These are phyloP conservation scores for Epichloe sp. DNA, from an alignment of 2,329 filamentous ascomycete genomes.

Conservation along the genomic window DNA sequence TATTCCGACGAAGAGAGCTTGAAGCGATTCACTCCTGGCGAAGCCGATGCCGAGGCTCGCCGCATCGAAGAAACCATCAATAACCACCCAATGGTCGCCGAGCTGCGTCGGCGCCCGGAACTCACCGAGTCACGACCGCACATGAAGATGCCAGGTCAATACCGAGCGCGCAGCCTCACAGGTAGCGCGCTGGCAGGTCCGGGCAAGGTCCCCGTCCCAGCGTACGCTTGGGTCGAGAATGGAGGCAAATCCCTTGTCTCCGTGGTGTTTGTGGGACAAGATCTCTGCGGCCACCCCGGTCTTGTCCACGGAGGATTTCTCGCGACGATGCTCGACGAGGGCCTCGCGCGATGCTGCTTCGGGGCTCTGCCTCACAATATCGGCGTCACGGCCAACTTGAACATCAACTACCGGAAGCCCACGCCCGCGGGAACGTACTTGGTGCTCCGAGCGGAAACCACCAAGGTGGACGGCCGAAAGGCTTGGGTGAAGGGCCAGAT, in stretches of 20 bases:
- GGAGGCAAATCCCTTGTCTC: constrained; percentile 56
- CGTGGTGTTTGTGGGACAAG: constrained; percentile 63
- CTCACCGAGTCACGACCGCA: constrained; percentile 73
- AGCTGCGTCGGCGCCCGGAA: constrained; percentile 51
- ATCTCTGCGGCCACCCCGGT: constrained; percentile 79
- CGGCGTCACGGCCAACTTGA: constrained; percentile 76
- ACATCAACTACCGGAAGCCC: constrained; percentile 69
- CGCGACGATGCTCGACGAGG: constrained; percentile 88
- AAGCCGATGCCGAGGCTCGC: constrained; percentile 33
- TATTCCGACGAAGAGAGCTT: constrained; percentile 59
- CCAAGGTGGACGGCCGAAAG: constrained; percentile 81
- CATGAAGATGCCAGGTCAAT: constrained; percentile 62
- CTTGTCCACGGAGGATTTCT: constrained; percentile 84
- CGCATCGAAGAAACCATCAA: constrained; percentile 63
- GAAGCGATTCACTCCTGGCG: constrained; percentile 42
- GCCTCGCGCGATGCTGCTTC: constrained; percentile 78
- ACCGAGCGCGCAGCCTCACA: constrained; percentile 66
- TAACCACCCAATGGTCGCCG: constrained; percentile 58
- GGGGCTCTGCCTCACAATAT: constrained; percentile 75
- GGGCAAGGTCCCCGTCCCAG: constrained; percentile 67
- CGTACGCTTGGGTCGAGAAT: constrained; percentile 61
- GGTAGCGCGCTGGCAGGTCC: constrained; percentile 65
- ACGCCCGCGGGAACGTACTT: constrained; percentile 63
- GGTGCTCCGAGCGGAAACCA: constrained; percentile 66
- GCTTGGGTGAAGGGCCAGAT: constrained; percentile 85